Percentiles rank a stretch among this genome's conserved stretches.
Evolutionary conservation across 2,329 filamentous ascomycete species (phyloP).

Genomic region (Calonectria naviculata): DNA sequence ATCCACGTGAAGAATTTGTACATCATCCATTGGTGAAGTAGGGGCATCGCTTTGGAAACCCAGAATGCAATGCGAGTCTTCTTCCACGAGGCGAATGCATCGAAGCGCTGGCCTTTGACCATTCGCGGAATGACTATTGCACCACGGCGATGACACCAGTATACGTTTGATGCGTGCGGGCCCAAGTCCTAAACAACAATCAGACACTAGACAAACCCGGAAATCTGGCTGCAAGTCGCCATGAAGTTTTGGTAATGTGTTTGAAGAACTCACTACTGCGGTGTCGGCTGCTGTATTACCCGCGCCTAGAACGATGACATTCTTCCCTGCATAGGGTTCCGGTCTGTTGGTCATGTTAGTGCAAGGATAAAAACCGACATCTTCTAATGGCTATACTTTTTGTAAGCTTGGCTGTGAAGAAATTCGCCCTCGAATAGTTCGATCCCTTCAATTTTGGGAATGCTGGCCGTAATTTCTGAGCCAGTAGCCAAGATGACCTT

Average conservation of each 20-base stretch:
- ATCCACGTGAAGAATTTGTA: slow-evolving; percentile 27
- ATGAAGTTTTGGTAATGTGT: no score
- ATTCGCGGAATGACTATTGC: slow-evolving; percentile 34
- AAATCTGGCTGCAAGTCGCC: neutral
- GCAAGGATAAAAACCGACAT: fast-evolving
- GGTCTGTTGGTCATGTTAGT: slow-evolving; percentile 17
- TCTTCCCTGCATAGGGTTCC: slow-evolving; percentile 31
- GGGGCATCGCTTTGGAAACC: slow-evolving; percentile 28
- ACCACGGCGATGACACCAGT: slow-evolving; percentile 37
- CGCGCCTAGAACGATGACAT: slow-evolving; percentile 39
- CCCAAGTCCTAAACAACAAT: slow-evolving; percentile 28
- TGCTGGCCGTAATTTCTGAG: slow-evolving; percentile 25
- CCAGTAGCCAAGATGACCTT: slow-evolving; percentile 39
- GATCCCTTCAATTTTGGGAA: slow-evolving; percentile 31
- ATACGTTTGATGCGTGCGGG: slow-evolving; percentile 29
- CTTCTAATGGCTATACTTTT: slow-evolving; percentile 21
- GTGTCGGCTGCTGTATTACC: slow-evolving; percentile 41
- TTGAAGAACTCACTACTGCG: slow-evolving; percentile 28
- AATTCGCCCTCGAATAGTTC: slow-evolving; percentile 32
- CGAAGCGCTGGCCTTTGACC: slow-evolving; percentile 31
- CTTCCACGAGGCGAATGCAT: slow-evolving; percentile 33
- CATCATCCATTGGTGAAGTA: slow-evolving; percentile 23
- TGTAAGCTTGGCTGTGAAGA: slow-evolving; percentile 38
- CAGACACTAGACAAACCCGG: neutral
- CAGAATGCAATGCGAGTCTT: slow-evolving; percentile 27